Percentiles rank a stretch among this genome's conserved stretches.
These are phyloP conservation scores for Litsea cubeba DNA, from an alignment of 164 flowering plant genomes.

Conservation along the genomic window DNA sequence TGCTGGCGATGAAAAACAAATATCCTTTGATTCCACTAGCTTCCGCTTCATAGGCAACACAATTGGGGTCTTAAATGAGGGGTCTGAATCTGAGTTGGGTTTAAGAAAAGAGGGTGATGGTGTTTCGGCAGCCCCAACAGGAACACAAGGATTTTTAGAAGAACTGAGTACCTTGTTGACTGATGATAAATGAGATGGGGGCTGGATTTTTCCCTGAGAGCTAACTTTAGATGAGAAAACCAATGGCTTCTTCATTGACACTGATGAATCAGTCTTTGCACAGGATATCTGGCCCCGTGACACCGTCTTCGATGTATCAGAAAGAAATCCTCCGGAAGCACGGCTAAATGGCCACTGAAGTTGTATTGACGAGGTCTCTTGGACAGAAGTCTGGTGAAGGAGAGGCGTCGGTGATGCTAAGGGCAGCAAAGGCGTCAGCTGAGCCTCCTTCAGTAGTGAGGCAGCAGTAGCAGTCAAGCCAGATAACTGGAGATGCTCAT, in stretches of 20 bases:
- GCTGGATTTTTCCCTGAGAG: constrained; percentile 42
- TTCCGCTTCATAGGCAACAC: constrained; percentile 77
- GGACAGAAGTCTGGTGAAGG: constrained; percentile 50
- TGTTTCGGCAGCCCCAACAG: constrained; percentile 32
- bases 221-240: constrained; percentile 47
- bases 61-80: constrained; percentile 60
- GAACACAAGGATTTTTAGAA: constrained; percentile 29
- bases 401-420: constrained; percentile 57
- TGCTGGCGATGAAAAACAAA: constrained; percentile 32
- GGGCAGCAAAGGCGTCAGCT: constrained; percentile 75
- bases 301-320: constrained; percentile 28
- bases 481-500: constrained; percentile 90
- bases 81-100: constrained; percentile 36
- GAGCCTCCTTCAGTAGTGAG: constrained; percentile 79
- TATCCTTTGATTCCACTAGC: constrained; percentile 59
- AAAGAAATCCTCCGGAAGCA: constrained; percentile 52
- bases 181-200: constrained; percentile 26
- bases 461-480: constrained; percentile 68
- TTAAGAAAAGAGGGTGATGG: constrained; percentile 27
- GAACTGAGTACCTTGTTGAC: constrained; percentile 24
- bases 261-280: constrained; percentile 33
- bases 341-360: constrained; percentile 89
- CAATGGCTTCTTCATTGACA: constrained; percentile 51
- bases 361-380: constrained; percentile 48
- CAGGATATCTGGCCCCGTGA: constrained; percentile 24